Base-by-base conservation (phyloP, 2,329 filamentous ascomycete genomes). In the Pestalotiopsis sp. region DNA sequence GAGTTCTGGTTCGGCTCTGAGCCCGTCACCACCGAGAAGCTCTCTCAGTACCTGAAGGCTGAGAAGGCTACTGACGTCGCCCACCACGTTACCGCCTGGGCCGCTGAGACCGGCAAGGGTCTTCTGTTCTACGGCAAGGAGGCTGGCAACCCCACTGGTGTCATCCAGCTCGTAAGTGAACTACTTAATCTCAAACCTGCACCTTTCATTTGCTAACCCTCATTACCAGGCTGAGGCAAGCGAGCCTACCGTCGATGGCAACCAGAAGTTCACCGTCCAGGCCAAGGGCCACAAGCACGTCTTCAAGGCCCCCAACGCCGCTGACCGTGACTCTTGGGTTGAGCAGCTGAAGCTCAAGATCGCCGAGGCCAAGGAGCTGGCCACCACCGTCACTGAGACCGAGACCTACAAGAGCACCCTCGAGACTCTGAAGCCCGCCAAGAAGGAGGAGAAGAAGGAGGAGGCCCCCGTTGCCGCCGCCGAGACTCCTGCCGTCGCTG, bases 261-360 rank as follows among this genome's bases (percentile, higher is more conserved):
- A 88, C 73, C 88, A 89, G 83, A 95, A 96, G 83, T 97, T 99
- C 86, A 86, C 90, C 78, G 92, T 98, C 86, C 93, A 91, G 79
- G 84, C 93, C 79, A 91, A 92, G 82, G 92, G 92, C 75, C 92
- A 97, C 84, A 97, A 97, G 90, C 94, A 98, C 88, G 88, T 88
- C 70, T 97, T 99, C 88, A 95, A 98, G 89, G 93, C 95, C 68
- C 77, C 85, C 76, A 91, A 79, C 76, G 76, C 88, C 63, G 85
- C 89, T 69, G 94, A 98, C 84, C 94, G 95, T 79, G 94, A 97
- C 82, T 93, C 92, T 87, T 98, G 96, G 96, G 89, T 97, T 76
- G 84, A 90, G 71, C 92, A 95, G 77, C 81, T 97, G 75, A 94
- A 96, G 88, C 84, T 88, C 77, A 93, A 95, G 86, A 88, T 93